Conservation (phyloP, 352 stramenopile species). For the Phytophthora syringae region DNA sequence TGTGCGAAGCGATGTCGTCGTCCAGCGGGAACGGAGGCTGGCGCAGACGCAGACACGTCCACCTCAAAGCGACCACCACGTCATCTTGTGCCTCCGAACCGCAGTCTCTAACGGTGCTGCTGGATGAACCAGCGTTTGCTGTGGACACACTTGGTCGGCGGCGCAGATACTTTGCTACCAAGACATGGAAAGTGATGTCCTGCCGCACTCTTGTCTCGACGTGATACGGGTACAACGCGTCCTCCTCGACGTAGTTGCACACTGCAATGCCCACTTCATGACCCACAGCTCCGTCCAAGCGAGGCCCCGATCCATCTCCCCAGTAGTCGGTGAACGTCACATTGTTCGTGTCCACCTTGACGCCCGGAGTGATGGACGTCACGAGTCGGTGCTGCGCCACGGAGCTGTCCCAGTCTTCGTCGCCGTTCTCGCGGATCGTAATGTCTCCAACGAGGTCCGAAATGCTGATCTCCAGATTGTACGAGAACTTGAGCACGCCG, state of each 20-base stretch:
- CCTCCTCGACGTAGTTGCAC: slow-evolving; percentile 56
- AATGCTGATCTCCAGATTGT: slow-evolving; percentile 56
- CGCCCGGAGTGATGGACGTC: slow-evolving; percentile 32
- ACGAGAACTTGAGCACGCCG: slow-evolving; percentile 49
- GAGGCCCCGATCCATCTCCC: slow-evolving; percentile 29
- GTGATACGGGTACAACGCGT: slow-evolving; percentile 57
- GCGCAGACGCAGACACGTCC: slow-evolving; percentile 45
- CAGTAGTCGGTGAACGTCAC: slow-evolving; percentile 45
- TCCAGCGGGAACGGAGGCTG: slow-evolving; percentile 35
- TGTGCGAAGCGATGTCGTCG: slow-evolving; percentile 27
- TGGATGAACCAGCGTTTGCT: too few relatives aligned
- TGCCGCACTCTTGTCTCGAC: slow-evolving; percentile 42
- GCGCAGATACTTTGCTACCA: slow-evolving; percentile 36
- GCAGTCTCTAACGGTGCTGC: too few relatives aligned
- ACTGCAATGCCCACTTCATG: slow-evolving; percentile 39
- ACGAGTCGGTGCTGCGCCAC: slow-evolving; percentile 49
- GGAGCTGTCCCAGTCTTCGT: slow-evolving; percentile 36
- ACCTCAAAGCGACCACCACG: slow-evolving; percentile 37
- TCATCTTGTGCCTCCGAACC: slow-evolving; percentile 18
- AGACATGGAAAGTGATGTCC: slow-evolving; percentile 53
- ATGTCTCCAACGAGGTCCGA: slow-evolving; percentile 47
- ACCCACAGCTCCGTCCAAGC: slow-evolving; percentile 11
- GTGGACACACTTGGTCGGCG: slow-evolving; percentile 5
- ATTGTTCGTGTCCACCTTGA: slow-evolving; percentile 53
- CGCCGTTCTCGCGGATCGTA: slow-evolving; percentile 52